Evolutionary conservation across 306 rosid genomes (phyloP).

Genomic region (Albizia julibrissin): DNA sequence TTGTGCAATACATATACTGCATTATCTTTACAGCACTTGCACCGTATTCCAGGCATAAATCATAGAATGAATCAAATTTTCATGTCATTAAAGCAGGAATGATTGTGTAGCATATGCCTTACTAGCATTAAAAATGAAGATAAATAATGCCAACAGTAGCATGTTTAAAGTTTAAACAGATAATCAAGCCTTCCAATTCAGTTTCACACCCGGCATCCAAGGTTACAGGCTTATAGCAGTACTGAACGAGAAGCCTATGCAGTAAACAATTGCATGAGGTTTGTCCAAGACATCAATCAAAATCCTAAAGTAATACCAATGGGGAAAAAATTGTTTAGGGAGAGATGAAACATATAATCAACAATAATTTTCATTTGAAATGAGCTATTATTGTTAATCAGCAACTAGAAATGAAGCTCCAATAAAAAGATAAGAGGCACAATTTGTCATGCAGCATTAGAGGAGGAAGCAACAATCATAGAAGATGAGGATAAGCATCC

Average conservation of each 20-base stretch:
- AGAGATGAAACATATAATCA: constrained; percentile 11
- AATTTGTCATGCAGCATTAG: neutral
- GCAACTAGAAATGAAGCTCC: neutral
- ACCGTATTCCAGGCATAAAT: neutral
- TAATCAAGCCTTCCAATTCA: neutral
- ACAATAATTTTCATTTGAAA: neutral
- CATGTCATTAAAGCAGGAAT: neutral
- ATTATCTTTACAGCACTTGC: neutral
- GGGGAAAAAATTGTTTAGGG: neutral
- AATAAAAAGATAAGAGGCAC: neutral
- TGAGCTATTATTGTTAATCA: neutral
- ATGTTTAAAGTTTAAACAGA: constrained; percentile 5
- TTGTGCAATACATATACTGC: neutral
- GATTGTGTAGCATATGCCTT: neutral
- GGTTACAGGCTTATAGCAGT: neutral
- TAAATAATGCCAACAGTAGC: neutral
- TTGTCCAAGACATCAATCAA: neutral
- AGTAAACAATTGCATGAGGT: neutral
- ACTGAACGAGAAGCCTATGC: neutral
- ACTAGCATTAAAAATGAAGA: neutral
- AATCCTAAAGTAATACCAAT: neutral
- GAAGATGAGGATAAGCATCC: neutral
- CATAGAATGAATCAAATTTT: neutral
- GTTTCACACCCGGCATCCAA: neutral
- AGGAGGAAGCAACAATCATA: neutral